A percentile compares a stretch with the other conserved stretches of the same genome.
These are phyloP conservation scores for Fusarium dlaminii DNA, from an alignment of 2,329 filamentous ascomycete species.

Conservation along the genomic window DNA sequence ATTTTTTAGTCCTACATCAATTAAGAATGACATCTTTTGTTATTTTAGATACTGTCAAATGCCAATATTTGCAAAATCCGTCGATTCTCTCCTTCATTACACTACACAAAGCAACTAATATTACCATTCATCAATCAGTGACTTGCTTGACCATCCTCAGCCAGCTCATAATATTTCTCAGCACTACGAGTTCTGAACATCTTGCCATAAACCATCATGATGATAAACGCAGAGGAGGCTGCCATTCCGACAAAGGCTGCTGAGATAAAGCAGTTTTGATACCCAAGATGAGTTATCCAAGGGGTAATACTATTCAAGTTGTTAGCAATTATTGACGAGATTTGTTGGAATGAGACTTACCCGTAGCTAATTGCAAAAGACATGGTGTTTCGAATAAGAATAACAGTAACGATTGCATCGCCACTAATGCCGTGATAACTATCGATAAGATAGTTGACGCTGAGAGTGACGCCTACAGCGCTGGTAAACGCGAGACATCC, in stretches of 20 bases:
- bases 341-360: not conserved
- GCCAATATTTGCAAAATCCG: rapidly evolving
- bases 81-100: not conserved
- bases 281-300: conserved; percentile 53
- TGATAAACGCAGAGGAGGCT: conserved; percentile 52
- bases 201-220: conserved; percentile 60
- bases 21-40: no score
- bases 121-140: not conserved
- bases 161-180: conserved; percentile 15
- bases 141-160: not conserved
- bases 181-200: conserved; percentile 42
- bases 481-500: conserved; percentile 46
- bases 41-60: not conserved
- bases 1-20: not conserved
- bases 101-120: not conserved
- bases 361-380: conserved; percentile 49
- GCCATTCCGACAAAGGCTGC: conserved; percentile 52
- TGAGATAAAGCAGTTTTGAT: conserved; percentile 55
- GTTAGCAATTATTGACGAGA: not conserved
- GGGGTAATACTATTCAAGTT: conserved; percentile 53
- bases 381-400: conserved; percentile 52
- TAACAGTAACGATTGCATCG: conserved; percentile 52
- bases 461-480: conserved; percentile 49
- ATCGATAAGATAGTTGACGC: conserved; percentile 53
- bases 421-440: conserved; percentile 52